Base-by-base conservation (phyloP, 75 land plant genomes). In the Pinus tabuliformis region DNA sequence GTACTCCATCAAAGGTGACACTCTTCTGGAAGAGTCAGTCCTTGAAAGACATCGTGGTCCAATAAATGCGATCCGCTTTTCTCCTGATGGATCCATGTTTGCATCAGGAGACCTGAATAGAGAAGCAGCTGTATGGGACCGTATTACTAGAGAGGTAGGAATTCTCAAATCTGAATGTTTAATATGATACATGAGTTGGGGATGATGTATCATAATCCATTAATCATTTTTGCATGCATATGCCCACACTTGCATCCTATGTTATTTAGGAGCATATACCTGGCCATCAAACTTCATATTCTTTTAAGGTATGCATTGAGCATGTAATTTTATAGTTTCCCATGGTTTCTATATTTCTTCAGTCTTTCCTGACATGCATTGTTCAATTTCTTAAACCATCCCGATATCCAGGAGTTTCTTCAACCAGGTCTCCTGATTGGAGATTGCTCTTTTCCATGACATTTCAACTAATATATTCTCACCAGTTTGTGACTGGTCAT, bases 101-200 rank as follows among this genome's bases (percentile, higher is more conserved):
- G 99, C 98, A 13, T 90, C 95, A 33, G 98, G 83, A 12, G 99
- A 97, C 84, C 81, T 75, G 66, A 97, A 97, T 73, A 83, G 99
- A 58, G 99, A 97, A 81, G 99, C 99, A 76, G 87, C 92, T 75
- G 93, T 97, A 58, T 97, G 99, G 99, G 95, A 95, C 74, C 83
- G 90, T 56, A 73, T 75, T n/a, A 72, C 93, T 16, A 64, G 84
- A 75, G 99, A 97, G 95, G 99, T 97, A 86, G 6, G 60, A n/a
- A 42, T 68, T n/a, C 52, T 37, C n/a, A 66, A 66, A n/a, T 68
- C 3, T 30, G 24, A 37, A 42, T 3, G 11, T 68, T 42, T 42
- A 12, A 11, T 58, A 28, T 5, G 72, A 28, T 75, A 20, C 8
- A 11, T 6, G 18, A 18, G 66, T 26, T 49, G 26, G 17, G 15